These are phyloP conservation scores for Cytidiella melzeri DNA, from an alignment of 768 basidiomycete genomes.

Conservation along the genomic window DNA sequence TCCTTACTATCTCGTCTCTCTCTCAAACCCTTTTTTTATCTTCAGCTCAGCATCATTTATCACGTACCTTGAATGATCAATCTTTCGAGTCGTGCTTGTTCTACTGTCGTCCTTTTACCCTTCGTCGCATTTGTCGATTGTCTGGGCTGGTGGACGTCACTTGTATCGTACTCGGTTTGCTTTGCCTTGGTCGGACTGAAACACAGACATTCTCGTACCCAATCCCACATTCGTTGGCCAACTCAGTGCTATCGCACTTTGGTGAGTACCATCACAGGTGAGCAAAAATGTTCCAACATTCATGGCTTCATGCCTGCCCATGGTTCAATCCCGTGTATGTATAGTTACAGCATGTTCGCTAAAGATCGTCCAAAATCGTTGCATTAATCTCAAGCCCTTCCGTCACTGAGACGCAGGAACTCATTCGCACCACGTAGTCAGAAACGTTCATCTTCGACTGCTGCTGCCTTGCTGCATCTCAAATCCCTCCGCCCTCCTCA, in stretches of 20 bases:
- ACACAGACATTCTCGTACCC: not conserved
- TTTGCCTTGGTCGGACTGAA: constrained; percentile 4
- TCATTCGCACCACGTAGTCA: too few species aligned
- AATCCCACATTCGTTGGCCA: not conserved
- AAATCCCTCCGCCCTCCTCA: constrained; percentile 10
- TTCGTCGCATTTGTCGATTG: not conserved
- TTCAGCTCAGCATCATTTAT: not conserved
- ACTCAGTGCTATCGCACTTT: too few species aligned
- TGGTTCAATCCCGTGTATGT: too few species aligned
- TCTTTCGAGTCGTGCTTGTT: not conserved
- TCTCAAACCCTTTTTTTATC: not conserved
- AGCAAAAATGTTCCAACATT: too few species aligned
- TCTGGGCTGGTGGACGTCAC: constrained; percentile 5
- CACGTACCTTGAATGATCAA: not conserved
- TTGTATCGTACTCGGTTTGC: constrained; percentile 1
- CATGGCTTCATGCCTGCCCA: too few species aligned
- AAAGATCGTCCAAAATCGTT: too few species aligned
- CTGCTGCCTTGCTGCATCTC: constrained; percentile 11
- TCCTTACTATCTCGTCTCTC: not conserved
- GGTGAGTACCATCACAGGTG: too few species aligned
- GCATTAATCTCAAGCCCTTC: too few species aligned
- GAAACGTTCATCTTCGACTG: too few species aligned
- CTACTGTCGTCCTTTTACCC: not conserved
- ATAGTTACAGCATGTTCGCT: too few species aligned
- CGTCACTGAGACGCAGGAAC: too few species aligned